Evolutionary conservation across 2,329 filamentous ascomycete genomes (phyloP).

Genomic region (Grosmannia serpens): DNA sequence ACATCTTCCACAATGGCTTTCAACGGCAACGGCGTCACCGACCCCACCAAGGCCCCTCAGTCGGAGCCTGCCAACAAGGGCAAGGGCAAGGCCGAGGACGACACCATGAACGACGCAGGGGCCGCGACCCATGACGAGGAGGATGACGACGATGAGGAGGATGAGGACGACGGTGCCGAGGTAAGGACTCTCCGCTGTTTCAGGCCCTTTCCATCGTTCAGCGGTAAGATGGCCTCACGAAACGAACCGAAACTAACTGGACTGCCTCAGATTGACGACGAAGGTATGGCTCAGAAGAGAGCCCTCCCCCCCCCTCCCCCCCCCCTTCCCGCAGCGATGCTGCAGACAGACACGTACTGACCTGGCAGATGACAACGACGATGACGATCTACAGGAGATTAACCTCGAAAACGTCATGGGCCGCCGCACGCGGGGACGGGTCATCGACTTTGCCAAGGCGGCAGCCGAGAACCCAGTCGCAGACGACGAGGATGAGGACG

Average conservation of each 20-base stretch:
- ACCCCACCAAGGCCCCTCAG: slow-evolving; percentile 26
- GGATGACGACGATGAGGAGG: slow-evolving; percentile 57
- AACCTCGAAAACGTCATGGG: slow-evolving; percentile 82
- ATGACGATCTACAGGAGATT: slow-evolving; percentile 82
- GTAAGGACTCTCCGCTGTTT: too few species aligned
- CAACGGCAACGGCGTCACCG: slow-evolving; percentile 35
- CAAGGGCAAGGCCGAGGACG: slow-evolving; percentile 68
- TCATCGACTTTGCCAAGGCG: slow-evolving; percentile 89
- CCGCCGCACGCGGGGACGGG: slow-evolving; percentile 79
- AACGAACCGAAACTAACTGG: not conserved
- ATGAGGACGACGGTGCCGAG: slow-evolving; percentile 45
- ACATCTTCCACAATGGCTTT: slow-evolving; percentile 29
- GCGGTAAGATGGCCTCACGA: not conserved
- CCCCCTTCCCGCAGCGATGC: too few species aligned
- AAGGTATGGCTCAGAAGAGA: not conserved
- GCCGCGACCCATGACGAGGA: slow-evolving; percentile 65
- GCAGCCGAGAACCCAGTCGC: slow-evolving; percentile 63
- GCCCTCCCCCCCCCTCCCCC: too few species aligned
- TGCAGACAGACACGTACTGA: not conserved
- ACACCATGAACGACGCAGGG: slow-evolving; percentile 51
- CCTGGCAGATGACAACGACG: slow-evolving; percentile 54
- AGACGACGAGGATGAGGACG: slow-evolving; percentile 73
- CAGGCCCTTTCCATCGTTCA: not conserved
- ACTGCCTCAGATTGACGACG: not conserved
- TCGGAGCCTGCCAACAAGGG: slow-evolving; percentile 35